Percentiles rank a stretch among this genome's conserved stretches.
These are phyloP conservation scores for Acacia acuminata DNA, from an alignment of 306 rosid species.

Conservation along the genomic window DNA sequence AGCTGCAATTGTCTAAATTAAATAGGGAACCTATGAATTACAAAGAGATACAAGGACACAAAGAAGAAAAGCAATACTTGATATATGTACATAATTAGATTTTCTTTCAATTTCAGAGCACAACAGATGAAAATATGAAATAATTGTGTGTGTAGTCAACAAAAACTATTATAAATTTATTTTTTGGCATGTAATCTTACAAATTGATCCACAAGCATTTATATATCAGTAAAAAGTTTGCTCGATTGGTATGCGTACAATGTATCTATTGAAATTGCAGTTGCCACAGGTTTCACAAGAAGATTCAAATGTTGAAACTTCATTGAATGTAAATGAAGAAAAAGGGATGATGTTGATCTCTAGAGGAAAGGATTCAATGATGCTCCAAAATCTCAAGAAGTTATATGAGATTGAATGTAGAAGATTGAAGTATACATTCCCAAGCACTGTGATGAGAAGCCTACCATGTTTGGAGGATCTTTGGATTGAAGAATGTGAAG, in stretches of 20 bases:
- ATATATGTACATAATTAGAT: no score
- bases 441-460: no score
- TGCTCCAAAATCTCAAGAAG: neutral
- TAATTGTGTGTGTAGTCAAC: neutral
- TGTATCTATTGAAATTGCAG: neutral
- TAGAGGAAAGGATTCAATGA: neutral
- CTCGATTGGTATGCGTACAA: neutral
- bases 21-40: neutral
- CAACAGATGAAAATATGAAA: neutral
- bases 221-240: neutral
- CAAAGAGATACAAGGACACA: no score
- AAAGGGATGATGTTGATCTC: neutral
- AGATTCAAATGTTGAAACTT: neutral
- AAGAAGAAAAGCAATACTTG: neutral
- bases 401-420: neutral
- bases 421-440: neutral
- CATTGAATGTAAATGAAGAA: no score
- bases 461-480: no score
- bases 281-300: neutral
- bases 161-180: no score
- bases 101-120: no score
- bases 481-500: no score
- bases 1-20: neutral
- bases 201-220: neutral
- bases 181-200: no score